A percentile compares a stretch with the other conserved stretches of the same genome.
Evolutionary conservation across 2,329 filamentous ascomycete species (phyloP).

Genomic region (Lasiodiplodia gonubiensis): DNA sequence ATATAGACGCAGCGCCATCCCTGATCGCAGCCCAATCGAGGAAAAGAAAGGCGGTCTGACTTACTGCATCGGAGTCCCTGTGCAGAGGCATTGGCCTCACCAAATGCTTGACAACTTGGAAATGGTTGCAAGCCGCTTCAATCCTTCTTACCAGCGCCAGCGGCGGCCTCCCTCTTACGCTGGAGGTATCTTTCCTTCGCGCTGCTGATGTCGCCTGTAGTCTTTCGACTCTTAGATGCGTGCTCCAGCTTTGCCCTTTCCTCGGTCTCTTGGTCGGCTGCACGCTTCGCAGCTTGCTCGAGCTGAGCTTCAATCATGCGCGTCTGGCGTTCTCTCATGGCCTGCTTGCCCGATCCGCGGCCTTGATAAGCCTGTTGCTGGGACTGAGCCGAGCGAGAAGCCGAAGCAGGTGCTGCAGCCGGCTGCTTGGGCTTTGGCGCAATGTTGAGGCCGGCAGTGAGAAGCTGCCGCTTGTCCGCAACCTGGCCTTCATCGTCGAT

Average conservation of each 20-base stretch:
- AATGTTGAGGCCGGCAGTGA: constrained; percentile 77
- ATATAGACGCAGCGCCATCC: constrained; percentile 20
- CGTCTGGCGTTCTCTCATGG: constrained; percentile 75
- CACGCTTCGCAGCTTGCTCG: constrained; percentile 73
- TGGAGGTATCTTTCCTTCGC: constrained; percentile 81
- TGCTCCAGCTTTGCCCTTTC: constrained; percentile 68
- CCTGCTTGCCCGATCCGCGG: constrained; percentile 60
- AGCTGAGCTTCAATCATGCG: constrained; percentile 81
- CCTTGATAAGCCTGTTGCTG: constrained; percentile 38
- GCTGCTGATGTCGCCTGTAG: constrained; percentile 74
- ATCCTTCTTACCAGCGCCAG: constrained; percentile 14
- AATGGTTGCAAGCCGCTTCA: background rate
- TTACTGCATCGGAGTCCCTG: background rate
- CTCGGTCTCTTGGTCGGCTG: constrained; percentile 70
- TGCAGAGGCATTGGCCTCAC: background rate
- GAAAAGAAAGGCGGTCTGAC: background rate
- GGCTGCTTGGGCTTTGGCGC: constrained; percentile 64
- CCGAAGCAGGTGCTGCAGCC: constrained; percentile 35
- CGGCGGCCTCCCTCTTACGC: constrained; percentile 75
- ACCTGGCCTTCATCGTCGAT: constrained; percentile 85
- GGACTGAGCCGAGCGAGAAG: constrained; percentile 33
- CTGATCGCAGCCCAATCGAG: constrained; percentile 11
- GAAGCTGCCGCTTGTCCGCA: constrained; percentile 80
- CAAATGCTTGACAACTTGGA: background rate
- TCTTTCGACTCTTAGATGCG: constrained; percentile 77